phyloP scores from a whole-genome alignment of 768 basidiomycete species.

The Lyophyllum decastes region DNA sequence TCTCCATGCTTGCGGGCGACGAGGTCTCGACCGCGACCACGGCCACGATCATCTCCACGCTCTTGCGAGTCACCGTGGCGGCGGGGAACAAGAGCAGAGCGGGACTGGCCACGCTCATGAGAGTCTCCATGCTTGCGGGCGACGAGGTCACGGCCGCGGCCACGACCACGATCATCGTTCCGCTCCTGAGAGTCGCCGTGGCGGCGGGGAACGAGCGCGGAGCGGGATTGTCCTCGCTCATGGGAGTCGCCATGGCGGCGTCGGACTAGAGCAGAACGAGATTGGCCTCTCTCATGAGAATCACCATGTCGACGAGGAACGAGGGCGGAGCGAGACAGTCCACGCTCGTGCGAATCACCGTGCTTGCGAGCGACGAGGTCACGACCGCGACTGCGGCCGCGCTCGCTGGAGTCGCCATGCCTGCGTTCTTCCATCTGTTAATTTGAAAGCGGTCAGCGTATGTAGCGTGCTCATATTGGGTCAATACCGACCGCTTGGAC shows the following conservation, averaged over 20 bases:
- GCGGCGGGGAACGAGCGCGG: slow-evolving; percentile 14
- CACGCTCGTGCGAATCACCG: slow-evolving; percentile 1
- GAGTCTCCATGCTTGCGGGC: slow-evolving; percentile 17
- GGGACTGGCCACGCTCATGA: slow-evolving; percentile 8
- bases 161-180: background rate
- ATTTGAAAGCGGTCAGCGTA: background rate
- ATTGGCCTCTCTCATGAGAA: background rate
- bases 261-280: background rate
- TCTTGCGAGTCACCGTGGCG: slow-evolving; percentile 1
- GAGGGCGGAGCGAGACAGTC: slow-evolving; percentile 3
- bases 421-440: background rate
- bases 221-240: no score
- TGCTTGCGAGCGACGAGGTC: background rate
- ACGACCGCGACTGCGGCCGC: background rate
- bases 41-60: background rate
- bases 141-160: background rate
- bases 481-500: background rate
- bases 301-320: slow-evolving; percentile 10
- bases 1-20: slow-evolving; percentile 4
- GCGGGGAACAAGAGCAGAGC: slow-evolving; percentile 6
- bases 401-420: background rate
- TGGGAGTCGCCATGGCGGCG: slow-evolving; percentile 1
- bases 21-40: background rate
- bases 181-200: slow-evolving; percentile 4
- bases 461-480: background rate